These are phyloP conservation scores for Wallacemonas sp. DNA, from an alignment of 208 protist genomes.

Conservation along the genomic window DNA sequence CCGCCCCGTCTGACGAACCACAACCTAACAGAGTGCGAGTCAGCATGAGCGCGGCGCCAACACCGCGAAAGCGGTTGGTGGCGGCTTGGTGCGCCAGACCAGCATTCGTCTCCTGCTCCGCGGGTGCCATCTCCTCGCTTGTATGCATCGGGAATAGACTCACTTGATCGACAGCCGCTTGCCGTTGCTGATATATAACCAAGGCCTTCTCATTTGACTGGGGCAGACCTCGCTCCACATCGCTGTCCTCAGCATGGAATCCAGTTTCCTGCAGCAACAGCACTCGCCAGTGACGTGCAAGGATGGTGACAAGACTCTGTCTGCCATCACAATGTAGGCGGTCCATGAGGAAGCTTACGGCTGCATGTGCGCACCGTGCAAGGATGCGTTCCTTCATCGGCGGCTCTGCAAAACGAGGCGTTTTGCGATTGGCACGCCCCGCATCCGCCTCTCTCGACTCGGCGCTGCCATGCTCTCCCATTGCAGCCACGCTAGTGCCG, in stretches of 20 bases:
- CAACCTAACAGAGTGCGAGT: no score
- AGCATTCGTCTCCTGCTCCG: no score
- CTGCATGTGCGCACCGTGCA: background rate
- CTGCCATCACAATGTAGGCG: background rate
- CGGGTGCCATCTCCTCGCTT: background rate
- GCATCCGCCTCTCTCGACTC: background rate
- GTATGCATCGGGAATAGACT: background rate
- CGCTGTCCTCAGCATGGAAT: background rate
- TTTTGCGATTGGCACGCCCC: background rate
- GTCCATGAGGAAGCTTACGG: background rate
- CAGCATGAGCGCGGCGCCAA: no score
- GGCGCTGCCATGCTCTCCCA: background rate
- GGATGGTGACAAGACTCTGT: background rate
- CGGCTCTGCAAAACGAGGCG: background rate
- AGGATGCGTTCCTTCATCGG: no score
- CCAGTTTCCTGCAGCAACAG: background rate
- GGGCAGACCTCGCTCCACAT: constrained; percentile 1
- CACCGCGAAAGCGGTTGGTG: no score
- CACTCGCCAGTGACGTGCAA: constrained; percentile 4
- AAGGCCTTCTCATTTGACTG: background rate
- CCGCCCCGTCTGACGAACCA: no score
- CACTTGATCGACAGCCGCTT: background rate
- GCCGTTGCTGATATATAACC: constrained; percentile 1
- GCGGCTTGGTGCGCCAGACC: no score
- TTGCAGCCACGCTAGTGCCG: background rate